Percentiles rank a stretch among this genome's conserved stretches.
Evolutionary conservation across 148 eudicot genomes (phyloP).

Genomic region (Beta vulgaris): DNA sequence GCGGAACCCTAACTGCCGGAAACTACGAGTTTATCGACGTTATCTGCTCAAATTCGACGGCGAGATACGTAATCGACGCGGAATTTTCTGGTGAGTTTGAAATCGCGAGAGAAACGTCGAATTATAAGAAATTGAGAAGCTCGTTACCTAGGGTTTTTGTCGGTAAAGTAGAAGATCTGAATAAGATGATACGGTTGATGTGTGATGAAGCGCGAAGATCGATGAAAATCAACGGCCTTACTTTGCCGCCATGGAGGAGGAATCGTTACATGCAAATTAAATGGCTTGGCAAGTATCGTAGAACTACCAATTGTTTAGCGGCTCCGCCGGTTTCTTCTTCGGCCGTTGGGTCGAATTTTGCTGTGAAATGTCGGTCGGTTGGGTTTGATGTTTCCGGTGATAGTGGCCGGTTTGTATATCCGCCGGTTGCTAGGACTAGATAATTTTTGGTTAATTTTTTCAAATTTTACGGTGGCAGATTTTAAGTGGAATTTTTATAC

Average conservation of each 20-base stretch:
- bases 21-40: constrained; percentile 82
- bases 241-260: constrained; percentile 84
- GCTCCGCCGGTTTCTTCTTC: constrained; percentile 24
- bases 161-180: constrained; percentile 48
- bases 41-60: constrained; percentile 7
- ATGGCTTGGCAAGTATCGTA: constrained; percentile 77
- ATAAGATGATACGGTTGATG: constrained; percentile 46
- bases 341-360: background rate
- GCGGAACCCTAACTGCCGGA: constrained; percentile 57
- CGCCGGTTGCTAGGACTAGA: constrained; percentile 48
- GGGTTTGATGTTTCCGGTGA: constrained; percentile 27
- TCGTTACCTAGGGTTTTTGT: constrained; percentile 56
- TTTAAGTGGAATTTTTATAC: too few relatives aligned
- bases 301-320: constrained; percentile 39
- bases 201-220: constrained; percentile 62
- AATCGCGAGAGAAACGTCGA: constrained; percentile 58
- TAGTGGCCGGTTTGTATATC: constrained; percentile 28
- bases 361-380: constrained; percentile 34
- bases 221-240: constrained; percentile 59
- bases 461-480: too few relatives aligned
- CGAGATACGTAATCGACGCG: constrained; percentile 59
- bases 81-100: constrained; percentile 62
- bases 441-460: too few relatives aligned
- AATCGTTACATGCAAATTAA: constrained; percentile 80
- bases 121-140: constrained; percentile 29